Base-by-base conservation (phyloP, 179 eudicot species). In the Amaranthus tricolor region DNA sequence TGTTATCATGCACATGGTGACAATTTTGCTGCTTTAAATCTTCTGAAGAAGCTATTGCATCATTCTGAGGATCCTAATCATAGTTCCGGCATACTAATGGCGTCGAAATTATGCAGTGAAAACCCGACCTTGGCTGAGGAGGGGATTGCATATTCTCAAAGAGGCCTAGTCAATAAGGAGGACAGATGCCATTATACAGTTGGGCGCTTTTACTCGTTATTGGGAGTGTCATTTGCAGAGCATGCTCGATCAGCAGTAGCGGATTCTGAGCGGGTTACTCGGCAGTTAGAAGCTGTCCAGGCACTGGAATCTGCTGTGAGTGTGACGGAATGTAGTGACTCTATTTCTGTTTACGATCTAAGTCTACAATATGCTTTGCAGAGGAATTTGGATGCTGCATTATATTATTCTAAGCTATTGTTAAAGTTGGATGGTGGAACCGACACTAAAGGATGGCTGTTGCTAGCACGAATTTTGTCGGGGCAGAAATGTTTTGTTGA, bases 361-460 rank as follows among this genome's bases (percentile, higher is more conserved):
- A 82, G 89, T 74, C 78, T 95, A 65, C 90, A 90, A 76, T 78
- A 85, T 83, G 99, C 97, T 47, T 87, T 86, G 81, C 95, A 89
- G 82, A 89, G 99, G 82, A 93, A 95, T 73, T 82, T 95, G 88
- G 90, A 89, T 74, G 54, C 74, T 66, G 97, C 99, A 56, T 87
- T 93, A 52, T 64, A 82, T 64, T 86, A 90, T 81, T 93, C 92
- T 51, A 90, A 86, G 77, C 73, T 65, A 62, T 77, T 85, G 78
- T 72, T 95, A 73, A 83, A 79, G 80, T 80, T 93, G 83, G 97
- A 87, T 78, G 83, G 84, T 68, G 99, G 97, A 63, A 85, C 89
- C 52, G 80, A 79, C 75, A 40, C 77, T 72, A 82, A 78, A 79
- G 90, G 93, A 73, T 88, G 94, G 96, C 65, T 89, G 55, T 76